Percentiles rank a stretch among this genome's conserved stretches.
These are phyloP conservation scores for Saccharomyces mikatae DNA, from an alignment of 805 yeast species.

Conservation along the genomic window DNA sequence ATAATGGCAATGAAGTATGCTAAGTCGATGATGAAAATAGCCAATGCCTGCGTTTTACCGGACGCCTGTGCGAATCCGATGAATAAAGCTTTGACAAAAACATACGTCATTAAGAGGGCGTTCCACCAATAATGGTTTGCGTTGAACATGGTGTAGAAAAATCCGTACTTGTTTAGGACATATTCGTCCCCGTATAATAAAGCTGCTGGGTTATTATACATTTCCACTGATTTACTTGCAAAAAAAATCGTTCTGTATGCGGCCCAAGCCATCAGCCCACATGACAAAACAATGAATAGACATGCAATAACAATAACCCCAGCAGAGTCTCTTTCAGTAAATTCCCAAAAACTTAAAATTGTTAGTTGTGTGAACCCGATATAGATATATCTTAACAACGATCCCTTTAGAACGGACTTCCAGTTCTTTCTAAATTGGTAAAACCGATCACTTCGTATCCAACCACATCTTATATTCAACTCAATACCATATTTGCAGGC, in stretches of 20 bases:
- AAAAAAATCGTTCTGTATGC: constrained; percentile 54
- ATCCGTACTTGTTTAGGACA: constrained; percentile 73
- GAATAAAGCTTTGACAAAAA: constrained; percentile 59
- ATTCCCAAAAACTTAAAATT: constrained; percentile 81
- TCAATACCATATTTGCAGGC: constrained; percentile 45
- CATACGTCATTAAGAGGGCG: constrained; percentile 49
- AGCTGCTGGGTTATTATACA: constrained; percentile 77
- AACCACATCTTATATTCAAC: constrained; percentile 39
- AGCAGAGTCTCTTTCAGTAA: constrained; percentile 70
- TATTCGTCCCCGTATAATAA: constrained; percentile 69
- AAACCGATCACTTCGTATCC: constrained; percentile 42
- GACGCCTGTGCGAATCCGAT: constrained; percentile 71
- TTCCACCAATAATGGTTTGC: constrained; percentile 84
- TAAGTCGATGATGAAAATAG: constrained; percentile 67
- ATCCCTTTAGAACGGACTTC: constrained; percentile 60
- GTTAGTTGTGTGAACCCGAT: constrained; percentile 81
- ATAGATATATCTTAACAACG: constrained; percentile 65
- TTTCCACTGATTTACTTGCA: constrained; percentile 52
- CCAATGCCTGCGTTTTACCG: constrained; percentile 75
- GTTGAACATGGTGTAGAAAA: constrained; percentile 80
- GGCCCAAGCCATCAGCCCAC: constrained; percentile 57
- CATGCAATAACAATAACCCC: constrained; percentile 80
- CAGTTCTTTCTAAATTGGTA: constrained; percentile 47
- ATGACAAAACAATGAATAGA: constrained; percentile 53
- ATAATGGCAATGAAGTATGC: constrained; percentile 58